phyloP scores from a whole-genome alignment of 1,284 basidiomycete species.

The Mycena sp. region DNA sequence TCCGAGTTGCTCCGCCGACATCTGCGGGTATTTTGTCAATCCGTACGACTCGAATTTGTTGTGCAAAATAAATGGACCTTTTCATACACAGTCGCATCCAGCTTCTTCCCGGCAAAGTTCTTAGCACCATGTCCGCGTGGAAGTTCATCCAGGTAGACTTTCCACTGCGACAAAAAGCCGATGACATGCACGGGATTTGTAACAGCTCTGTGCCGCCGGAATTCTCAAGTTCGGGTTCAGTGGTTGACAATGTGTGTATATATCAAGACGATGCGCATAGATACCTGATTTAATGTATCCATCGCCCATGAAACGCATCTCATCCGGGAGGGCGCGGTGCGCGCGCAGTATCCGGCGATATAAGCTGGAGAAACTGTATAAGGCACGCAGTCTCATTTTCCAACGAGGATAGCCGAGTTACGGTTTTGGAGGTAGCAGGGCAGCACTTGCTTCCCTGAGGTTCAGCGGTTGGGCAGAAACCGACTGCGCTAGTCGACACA shows the following conservation, averaged over 20 bases:
- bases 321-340: constrained; percentile 77
- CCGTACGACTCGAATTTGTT: no score
- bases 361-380: constrained; percentile 56
- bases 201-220: constrained; percentile 80
- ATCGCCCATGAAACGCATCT: constrained; percentile 90
- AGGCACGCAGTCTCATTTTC: neutral
- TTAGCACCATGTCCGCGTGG: constrained; percentile 52
- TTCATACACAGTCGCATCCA: constrained; percentile 83
- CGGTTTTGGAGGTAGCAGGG: constrained; percentile 87
- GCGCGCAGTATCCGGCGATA: constrained; percentile 85
- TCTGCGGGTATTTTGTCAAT: constrained; percentile 51
- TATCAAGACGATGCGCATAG: no score
- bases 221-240: no score
- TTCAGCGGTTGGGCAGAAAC: constrained; percentile 70
- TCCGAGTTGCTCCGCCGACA: constrained; percentile 91
- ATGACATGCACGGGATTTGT: constrained; percentile 91
- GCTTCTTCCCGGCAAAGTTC: constrained; percentile 71
- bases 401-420: constrained; percentile 42
- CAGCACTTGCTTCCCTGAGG: constrained; percentile 70
- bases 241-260: no score
- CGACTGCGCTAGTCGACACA: constrained; percentile 70
- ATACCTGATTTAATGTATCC: constrained; percentile 88
- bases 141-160: constrained; percentile 84
- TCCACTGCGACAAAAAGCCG: constrained; percentile 94
- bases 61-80: no score